Base-by-base conservation (phyloP, 2,329 filamentous ascomycete species). In the Cordyceps tenuipes region DNA sequence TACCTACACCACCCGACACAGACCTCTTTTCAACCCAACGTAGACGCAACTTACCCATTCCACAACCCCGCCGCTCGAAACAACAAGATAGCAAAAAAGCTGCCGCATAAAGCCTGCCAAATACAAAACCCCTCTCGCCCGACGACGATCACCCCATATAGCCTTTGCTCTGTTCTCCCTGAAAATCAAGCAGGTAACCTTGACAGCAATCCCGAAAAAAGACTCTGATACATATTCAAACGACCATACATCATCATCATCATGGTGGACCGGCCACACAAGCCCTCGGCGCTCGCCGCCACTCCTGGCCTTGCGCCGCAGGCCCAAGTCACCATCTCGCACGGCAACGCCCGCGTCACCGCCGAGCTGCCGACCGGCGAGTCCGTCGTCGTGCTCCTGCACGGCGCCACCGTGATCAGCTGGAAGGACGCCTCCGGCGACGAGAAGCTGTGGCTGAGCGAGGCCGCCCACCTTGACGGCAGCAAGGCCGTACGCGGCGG, bases 401-500 rank as follows among this genome's bases (percentile, higher is more conserved):
- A 89, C 69, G 94, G 94, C 61, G 94, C 94, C 12, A 97, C 92
- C 0, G 88, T 99, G 52, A 86, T 89, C 62, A 94, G 89, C 74
- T 99, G 94, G 94, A 96, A 94, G 79, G 87, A 89, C 70, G 82
- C 85, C 62, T 79, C 82, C 61, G 89, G 89, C 52, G 77, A 84
- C 60, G 92, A 97, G 78, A 91, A 91, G 75, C 81, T 97, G 59
- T 97, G 91, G 82, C 70, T 97, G 66, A 94, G 89, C 75, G 84
- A 91, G 63, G 85, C 81, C 61, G 89, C 92, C 49, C 84, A 84
- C 68, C 79, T 96, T 60, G 92, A 97, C 70, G 93, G 94, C 57
- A 87, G 82, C 66, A 96, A 96, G 79, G 82, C 93, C 26, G 92
- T 97, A 57, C 83, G 94, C 64, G 94, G 94, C 60, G 93, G 93